Evolutionary conservation across 345 rosid genomes (phyloP), one percentile per base, ranked within the genome.

Genomic region (thale cress (Arabidopsis thaliana)): DNA sequence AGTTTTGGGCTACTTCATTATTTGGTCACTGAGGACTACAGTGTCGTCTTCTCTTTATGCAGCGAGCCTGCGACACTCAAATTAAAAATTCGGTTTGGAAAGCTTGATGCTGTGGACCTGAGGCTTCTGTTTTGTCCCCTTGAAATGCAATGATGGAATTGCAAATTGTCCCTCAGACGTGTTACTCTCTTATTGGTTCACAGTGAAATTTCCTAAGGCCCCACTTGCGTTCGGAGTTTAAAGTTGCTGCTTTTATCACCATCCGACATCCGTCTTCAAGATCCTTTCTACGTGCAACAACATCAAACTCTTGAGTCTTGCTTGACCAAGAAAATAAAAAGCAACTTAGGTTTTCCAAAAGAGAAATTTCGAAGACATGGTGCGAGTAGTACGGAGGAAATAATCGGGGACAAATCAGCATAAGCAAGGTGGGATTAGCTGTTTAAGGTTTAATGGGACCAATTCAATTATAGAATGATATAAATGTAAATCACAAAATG

Each of bases 41-140:
- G 58, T 11, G 11, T 34, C 11, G 59, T 45, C 23, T 65, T 25
- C 8, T 75, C 30, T 74, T 40, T 40, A 20, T 9, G 59, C 10
- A 16, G 20, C 20, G 20, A 16, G 20, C 20, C 20, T 11, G 34
- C 23, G 38, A 64, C 62, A 32, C 34, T 24, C 16, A 49, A 49
- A 64, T 37, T 11, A 10, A 48, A 58, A 49, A 41, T 50, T 75
- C 37, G 34, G 11, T 67, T 50, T 60, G 63, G 46, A 52, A 52
- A 59, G 48, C 60, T 59, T 59, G 42, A 57, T 58, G 59, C 6
- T 40, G 63, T 68, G 61, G 74, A 24, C 69, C 79, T 11, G 30
- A 40, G 60, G 69, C 75, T 69, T 76, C 75, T 69, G 50, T 61
- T 61, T 68, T 76, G 79, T 68, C 79, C 56, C 70, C 65, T 56